Evolutionary conservation across 768 basidiomycete genomes (phyloP).

Genomic region (Amanita muscaria): DNA sequence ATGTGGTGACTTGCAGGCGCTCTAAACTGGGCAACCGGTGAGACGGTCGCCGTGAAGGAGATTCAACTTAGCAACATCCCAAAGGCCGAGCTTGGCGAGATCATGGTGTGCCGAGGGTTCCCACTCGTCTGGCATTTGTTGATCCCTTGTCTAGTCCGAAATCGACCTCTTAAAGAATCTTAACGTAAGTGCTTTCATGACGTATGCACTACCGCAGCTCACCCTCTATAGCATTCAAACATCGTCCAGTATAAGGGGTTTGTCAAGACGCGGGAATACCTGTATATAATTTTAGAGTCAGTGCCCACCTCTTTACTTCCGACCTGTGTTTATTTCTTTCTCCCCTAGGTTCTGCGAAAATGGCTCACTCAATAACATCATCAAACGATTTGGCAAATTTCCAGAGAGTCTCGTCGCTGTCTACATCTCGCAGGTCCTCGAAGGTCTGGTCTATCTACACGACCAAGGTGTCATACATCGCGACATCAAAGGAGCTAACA

Average conservation of each 20-base stretch:
- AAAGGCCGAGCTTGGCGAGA: conserved; percentile 87
- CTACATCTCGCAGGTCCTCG: conserved; percentile 93
- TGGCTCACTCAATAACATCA: conserved; percentile 90
- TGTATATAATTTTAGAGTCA: conserved; percentile 95
- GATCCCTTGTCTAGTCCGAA: conserved; percentile 57
- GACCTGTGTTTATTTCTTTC: not conserved
- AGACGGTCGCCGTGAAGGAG: conserved; percentile 98
- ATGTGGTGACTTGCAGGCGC: conserved; percentile 43
- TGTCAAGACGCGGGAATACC: conserved; percentile 85
- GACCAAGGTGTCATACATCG: conserved; percentile 99
- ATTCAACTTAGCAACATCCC: conserved; percentile 92
- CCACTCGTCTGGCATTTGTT: conserved; percentile 11
- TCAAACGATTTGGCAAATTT: conserved; percentile 97
- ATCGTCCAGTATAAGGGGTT: conserved; percentile 99
- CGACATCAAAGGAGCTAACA: conserved; percentile 99
- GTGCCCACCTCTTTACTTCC: conserved; percentile 16
- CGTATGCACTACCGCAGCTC: conserved; percentile 4
- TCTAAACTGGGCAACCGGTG: conserved; percentile 92
- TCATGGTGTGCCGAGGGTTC: conserved; percentile 62
- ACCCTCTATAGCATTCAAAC: conserved; percentile 66
- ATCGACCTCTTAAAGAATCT: conserved; percentile 97
- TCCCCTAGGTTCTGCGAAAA: conserved; percentile 86
- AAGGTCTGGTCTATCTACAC: conserved; percentile 93
- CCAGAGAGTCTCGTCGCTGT: conserved; percentile 95
- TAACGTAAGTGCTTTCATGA: conserved; percentile 46